Conservation (phyloP, 306 rosid species). For the Hylodesmum podocarpum region DNA sequence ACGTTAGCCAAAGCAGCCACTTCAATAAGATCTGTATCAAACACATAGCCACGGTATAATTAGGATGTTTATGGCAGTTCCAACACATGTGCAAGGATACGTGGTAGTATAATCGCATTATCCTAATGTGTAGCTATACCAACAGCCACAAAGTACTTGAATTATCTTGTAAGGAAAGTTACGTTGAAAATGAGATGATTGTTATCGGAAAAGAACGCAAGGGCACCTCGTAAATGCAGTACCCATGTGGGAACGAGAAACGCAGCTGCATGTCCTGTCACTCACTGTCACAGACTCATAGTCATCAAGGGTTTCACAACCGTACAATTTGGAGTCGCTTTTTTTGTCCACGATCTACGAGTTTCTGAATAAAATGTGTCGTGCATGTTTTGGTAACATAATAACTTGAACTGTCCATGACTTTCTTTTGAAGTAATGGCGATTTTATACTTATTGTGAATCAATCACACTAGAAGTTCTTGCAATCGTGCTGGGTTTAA, state of each 20-base stretch:
- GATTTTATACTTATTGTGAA: too few species aligned
- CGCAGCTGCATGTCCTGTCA: conserved; percentile 35
- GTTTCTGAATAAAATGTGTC: neutral
- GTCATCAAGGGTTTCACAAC: conserved; percentile 53
- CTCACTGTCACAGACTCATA: conserved; percentile 39
- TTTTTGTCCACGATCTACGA: neutral
- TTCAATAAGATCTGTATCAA: neutral
- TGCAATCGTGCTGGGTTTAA: neutral
- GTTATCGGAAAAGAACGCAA: conserved; percentile 55
- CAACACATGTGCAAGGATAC: conserved; percentile 1
- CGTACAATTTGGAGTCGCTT: conserved; percentile 42
- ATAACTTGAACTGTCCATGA: too few species aligned
- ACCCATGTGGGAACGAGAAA: conserved; percentile 43
- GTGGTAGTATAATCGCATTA: neutral
- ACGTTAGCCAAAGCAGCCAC: neutral
- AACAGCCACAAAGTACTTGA: neutral
- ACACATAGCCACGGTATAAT: neutral
- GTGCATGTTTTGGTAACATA: too few species aligned
- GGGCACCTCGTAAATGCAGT: conserved; percentile 55
- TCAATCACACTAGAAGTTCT: too few species aligned
- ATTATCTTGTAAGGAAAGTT: neutral
- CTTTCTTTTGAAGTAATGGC: too few species aligned
- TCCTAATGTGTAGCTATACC: neutral
- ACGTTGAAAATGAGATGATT: conserved; percentile 71
- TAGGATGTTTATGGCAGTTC: neutral